phyloP scores from a whole-genome alignment of 2,329 filamentous ascomycete genomes.

The Immersiporthe knoxdaviesiana region DNA sequence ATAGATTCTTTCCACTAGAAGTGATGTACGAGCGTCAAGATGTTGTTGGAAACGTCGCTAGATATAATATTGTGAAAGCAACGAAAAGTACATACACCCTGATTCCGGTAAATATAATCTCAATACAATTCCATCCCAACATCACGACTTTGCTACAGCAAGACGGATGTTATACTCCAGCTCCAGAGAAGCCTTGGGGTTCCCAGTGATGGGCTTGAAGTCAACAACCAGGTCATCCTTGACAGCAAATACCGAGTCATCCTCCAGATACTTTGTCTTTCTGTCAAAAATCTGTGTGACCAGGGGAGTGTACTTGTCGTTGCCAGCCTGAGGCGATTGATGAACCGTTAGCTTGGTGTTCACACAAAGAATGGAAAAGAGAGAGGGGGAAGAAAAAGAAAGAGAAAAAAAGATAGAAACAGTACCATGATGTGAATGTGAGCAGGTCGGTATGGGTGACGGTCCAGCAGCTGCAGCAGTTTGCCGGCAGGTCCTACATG shows the following conservation, averaged over 20 bases:
- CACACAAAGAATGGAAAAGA: neutral
- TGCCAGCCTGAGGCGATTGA: conserved; percentile 20
- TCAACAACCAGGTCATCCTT: conserved; percentile 44
- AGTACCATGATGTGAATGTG: conserved; percentile 63
- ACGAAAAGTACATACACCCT: conserved; percentile 2
- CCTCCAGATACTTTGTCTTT: conserved; percentile 56
- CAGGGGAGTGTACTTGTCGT: conserved; percentile 35
- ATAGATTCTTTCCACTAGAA: too few relatives aligned
- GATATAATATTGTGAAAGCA: neutral
- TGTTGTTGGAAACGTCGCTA: too few relatives aligned
- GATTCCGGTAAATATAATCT: neutral
- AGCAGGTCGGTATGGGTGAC: conserved; percentile 60
- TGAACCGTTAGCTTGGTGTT: conserved; percentile 17
- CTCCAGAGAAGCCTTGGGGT: conserved; percentile 41
- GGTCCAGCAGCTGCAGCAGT: conserved; percentile 57
- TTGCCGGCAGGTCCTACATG: conserved; percentile 54
- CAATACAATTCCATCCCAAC: neutral
- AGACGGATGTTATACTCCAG: conserved; percentile 44
- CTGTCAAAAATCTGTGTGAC: conserved; percentile 71
- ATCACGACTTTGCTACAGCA: conserved; percentile 13
- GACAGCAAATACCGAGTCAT: conserved; percentile 46
- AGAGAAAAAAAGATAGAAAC: conserved; percentile 31
- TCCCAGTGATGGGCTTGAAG: conserved; percentile 40
- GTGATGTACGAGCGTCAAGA: too few relatives aligned
- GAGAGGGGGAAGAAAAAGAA: conserved; percentile 36